phyloP scores from a whole-genome alignment of 352 stramenopile genomes.

The Pythium pyrilobum region DNA sequence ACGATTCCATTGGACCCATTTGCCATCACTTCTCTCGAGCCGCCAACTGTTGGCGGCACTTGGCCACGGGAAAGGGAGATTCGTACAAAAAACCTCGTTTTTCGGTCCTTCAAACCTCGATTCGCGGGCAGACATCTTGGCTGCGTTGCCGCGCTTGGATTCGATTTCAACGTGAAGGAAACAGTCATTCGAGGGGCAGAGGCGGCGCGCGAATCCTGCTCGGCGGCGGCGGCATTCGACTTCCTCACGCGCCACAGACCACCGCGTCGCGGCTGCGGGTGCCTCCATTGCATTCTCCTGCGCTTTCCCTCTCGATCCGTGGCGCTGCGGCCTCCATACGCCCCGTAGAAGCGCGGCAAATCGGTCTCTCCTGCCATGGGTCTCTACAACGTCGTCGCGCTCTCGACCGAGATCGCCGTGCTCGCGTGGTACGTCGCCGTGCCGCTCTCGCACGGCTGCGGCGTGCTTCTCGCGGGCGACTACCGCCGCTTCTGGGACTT shows the following conservation, averaged over 20 bases:
- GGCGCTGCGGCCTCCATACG: not conserved
- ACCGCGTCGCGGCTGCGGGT: not conserved
- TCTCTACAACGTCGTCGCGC: constrained; percentile 57
- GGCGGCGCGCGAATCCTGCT: too few species aligned
- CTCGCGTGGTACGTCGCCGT: constrained; percentile 50
- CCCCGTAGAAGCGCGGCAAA: not conserved
- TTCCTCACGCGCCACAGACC: not conserved
- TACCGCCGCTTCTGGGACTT: constrained; percentile 35
- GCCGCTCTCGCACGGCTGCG: constrained; percentile 27
- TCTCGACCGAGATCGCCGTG: constrained; percentile 47
- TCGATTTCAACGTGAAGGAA: constrained; percentile 9
- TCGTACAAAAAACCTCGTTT: constrained; percentile 8
- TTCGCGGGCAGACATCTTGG: not conserved
- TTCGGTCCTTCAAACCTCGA: not conserved
- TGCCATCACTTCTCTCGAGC: too few species aligned
- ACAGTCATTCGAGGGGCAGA: constrained; percentile 5
- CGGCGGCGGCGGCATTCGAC: not conserved
- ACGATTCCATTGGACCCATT: too few species aligned
- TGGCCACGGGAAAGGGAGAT: not conserved
- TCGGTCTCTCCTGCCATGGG: constrained; percentile 31
- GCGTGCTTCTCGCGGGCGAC: constrained; percentile 32
- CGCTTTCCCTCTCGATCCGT: constrained; percentile 3
- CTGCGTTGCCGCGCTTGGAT: not conserved
- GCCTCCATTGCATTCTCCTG: not conserved
- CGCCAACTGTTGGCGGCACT: constrained; percentile 2